Evolutionary conservation across 2,329 filamentous ascomycete species (phyloP).

Genomic region (Mollisiaceae sp.): DNA sequence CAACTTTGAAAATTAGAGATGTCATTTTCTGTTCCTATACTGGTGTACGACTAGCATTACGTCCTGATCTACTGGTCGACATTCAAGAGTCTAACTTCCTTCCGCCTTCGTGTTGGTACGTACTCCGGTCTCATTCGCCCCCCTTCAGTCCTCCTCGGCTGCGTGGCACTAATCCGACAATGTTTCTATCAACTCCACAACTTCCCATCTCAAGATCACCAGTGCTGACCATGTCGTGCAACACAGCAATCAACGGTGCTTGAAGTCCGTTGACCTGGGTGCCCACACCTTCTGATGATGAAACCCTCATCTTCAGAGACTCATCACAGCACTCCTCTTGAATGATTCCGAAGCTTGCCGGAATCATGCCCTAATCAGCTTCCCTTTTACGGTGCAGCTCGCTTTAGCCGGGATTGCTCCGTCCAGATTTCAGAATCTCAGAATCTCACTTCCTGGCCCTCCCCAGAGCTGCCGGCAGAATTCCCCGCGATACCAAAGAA

Average conservation of each 20-base stretch:
- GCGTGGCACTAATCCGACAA: neutral
- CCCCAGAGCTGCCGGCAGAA: slow-evolving; percentile 16
- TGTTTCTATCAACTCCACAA: slow-evolving; percentile 1
- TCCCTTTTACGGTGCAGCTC: slow-evolving; percentile 7
- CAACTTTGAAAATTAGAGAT: neutral
- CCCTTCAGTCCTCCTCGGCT: slow-evolving; percentile 3
- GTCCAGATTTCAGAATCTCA: neutral
- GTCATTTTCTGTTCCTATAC: neutral
- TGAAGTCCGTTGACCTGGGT: neutral
- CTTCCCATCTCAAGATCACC: neutral
- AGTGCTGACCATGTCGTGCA: neutral
- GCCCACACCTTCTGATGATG: neutral
- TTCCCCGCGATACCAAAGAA: slow-evolving; percentile 18
- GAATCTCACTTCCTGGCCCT: slow-evolving; percentile 2
- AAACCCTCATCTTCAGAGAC: neutral
- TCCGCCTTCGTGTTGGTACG: neutral
- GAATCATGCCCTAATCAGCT: slow-evolving; percentile 10
- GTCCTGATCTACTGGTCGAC: neutral
- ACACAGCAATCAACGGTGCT: neutral
- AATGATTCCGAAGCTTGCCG: neutral
- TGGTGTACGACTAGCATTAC: neutral
- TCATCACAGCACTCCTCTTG: neutral
- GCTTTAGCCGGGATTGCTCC: slow-evolving; percentile 14
- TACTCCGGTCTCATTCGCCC: neutral
- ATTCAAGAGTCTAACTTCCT: neutral